A percentile compares a stretch with the other conserved stretches of the same genome.
Conservation (phyloP, 371 early-diverging fungal genomes). For the Mortierella sp. region DNA sequence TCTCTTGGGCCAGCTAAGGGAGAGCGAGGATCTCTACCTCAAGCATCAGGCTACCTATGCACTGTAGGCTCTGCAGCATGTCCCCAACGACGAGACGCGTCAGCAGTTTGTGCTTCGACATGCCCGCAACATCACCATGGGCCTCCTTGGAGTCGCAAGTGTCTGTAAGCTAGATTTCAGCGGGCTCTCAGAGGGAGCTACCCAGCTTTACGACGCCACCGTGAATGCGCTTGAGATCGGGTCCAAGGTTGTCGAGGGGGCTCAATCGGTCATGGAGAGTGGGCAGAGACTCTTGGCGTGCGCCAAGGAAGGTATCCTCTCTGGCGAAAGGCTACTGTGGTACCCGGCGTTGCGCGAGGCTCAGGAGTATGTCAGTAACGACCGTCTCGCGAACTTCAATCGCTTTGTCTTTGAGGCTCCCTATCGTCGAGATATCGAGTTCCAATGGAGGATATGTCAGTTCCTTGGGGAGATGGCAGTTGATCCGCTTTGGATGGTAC, state of each 20-base stretch:
- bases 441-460: slow-evolving; percentile 17
- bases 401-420: neutral
- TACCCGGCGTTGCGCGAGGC: slow-evolving; percentile 5
- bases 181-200: neutral
- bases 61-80: slow-evolving; percentile 6
- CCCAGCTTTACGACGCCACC: neutral
- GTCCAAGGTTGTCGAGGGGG: neutral
- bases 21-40: slow-evolving; percentile 10
- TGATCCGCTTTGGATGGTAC: slow-evolving; percentile 6
- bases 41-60: slow-evolving; percentile 15
- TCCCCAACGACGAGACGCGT: slow-evolving; percentile 11
- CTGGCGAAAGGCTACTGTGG: slow-evolving; percentile 2
- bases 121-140: neutral
- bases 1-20: neutral
- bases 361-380: neutral
- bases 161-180: slow-evolving; percentile 10
- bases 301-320: neutral
- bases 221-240: no score
- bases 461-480: slow-evolving; percentile 11
- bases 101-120: neutral
- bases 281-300: no score
- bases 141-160: slow-evolving; percentile 2
- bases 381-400: slow-evolving; percentile 1
- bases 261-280: neutral
- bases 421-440: neutral